Evolutionary conservation across 176 grass and related monocot species (phyloP), one percentile per base, ranked within the genome.

Genomic region (Oryza australiensis): DNA sequence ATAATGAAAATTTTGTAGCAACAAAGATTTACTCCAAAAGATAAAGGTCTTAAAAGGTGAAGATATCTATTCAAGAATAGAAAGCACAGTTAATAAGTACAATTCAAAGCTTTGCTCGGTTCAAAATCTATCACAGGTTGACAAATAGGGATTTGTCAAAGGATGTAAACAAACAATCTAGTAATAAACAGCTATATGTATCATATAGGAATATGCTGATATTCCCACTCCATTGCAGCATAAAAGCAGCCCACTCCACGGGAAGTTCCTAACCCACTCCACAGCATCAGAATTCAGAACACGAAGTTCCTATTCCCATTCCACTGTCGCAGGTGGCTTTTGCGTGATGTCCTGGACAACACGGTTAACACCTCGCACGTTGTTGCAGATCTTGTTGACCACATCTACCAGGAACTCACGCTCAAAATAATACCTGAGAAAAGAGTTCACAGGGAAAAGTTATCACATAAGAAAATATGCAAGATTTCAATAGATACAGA

Each of bases 251-350:
- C 55, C 55, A 60, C 22, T 24, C 9, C 6, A 10, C 83, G 14
- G 49, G 35, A 37, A 37, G 35, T 37, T 37, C 35, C 35, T 29
- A 29, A 1, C 29, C 51, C 51, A 55, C 18, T 22, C 6, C 4
- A 7, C 82, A 10, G 46, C 32, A 73, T 45, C 33, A 23, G 38
- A 70, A 18, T 2, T 34, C 33, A 23, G 38, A 70, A 18, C 2
- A 57, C 20, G 13, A 73, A 2, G 13, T 24, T 76, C 28, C 84
- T 86, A 94, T 80, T 94, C 94, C 94, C 94, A 97, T 79, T 97
- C 94, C 60, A 94, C 94, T 2, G 94, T 97, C 0, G 89, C 94
- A 26, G 94, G 89, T 24, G 91, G 94, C 81, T 97, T 97, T n/a
- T 89, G 86, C 48, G 94, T 94, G 51, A 97, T 94, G 75, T 97